Evolutionary conservation across 108 stramenopile species (phyloP).

Genomic region (Pseudonitzschia delicatissima): DNA sequence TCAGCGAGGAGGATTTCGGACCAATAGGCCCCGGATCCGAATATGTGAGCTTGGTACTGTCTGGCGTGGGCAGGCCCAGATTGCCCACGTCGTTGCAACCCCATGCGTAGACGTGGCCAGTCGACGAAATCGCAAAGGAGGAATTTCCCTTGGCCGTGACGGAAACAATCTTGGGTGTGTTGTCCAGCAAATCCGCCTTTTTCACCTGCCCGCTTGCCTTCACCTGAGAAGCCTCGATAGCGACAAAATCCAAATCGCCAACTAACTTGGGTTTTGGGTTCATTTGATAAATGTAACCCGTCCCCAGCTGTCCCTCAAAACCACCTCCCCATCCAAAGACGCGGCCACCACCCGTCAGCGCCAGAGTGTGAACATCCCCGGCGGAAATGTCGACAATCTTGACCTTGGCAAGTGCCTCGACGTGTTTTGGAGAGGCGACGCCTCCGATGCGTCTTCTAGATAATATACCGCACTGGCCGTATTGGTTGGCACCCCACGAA

Average conservation of each 20-base stretch:
- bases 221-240: conserved; percentile 45
- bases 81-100: conserved; percentile 75
- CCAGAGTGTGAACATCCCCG: conserved; percentile 93
- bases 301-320: conserved; percentile 93
- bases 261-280: conserved; percentile 55
- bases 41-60: conserved; percentile 4
- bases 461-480: conserved; percentile 66
- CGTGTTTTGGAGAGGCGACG: conserved; percentile 54
- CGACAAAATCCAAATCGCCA: conserved; percentile 53
- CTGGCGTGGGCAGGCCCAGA: conserved; percentile 56
- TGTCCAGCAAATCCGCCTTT: conserved; percentile 12
- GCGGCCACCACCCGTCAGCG: conserved; percentile 77
- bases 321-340: conserved; percentile 92
- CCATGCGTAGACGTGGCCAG: conserved; percentile 79
- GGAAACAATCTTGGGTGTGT: conserved; percentile 48
- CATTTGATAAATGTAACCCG: conserved; percentile 50
- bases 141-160: conserved; percentile 70
- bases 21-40: conserved; percentile 11
- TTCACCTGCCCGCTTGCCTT: conserved; percentile 35
- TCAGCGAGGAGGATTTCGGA: conserved; percentile 16
- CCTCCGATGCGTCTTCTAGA: conserved; percentile 31
- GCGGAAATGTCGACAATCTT: conserved; percentile 67
- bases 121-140: conserved; percentile 65
- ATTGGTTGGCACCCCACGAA: conserved; percentile 72
- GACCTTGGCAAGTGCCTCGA: conserved; percentile 64